phyloP scores from a whole-genome alignment of 2,329 filamentous ascomycete genomes.

The Teratosphaeria nubilosa region DNA sequence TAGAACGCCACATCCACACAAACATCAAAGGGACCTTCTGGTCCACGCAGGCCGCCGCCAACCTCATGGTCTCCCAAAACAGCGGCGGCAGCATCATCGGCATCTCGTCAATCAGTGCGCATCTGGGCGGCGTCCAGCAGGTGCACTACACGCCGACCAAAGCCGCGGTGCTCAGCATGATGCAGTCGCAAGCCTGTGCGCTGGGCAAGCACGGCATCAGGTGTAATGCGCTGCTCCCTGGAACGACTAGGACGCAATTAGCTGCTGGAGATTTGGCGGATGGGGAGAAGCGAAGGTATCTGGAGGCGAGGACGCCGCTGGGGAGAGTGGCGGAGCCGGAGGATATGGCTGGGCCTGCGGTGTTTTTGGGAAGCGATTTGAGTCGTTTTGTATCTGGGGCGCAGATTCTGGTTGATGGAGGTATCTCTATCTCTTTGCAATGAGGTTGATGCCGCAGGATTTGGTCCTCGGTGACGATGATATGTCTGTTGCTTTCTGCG shows the following conservation, averaged over 20 bases:
- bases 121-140: slow-evolving; percentile 69
- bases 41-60: slow-evolving; percentile 71
- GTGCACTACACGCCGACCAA: slow-evolving; percentile 86
- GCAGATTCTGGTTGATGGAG: slow-evolving; percentile 78
- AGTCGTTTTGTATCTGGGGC: slow-evolving; percentile 74
- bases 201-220: slow-evolving; percentile 65
- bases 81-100: slow-evolving; percentile 72
- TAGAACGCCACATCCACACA: slow-evolving; percentile 60
- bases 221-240: slow-evolving; percentile 75
- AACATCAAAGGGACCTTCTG: slow-evolving; percentile 88
- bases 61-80: slow-evolving; percentile 62
- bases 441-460: slow-evolving; percentile 27
- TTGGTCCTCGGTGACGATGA: neutral
- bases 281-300: slow-evolving; percentile 61
- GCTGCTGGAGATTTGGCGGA: slow-evolving; percentile 72
- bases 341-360: slow-evolving; percentile 75
- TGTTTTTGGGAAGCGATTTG: slow-evolving; percentile 73
- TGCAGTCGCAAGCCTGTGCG: slow-evolving; percentile 74
- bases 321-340: slow-evolving; percentile 61
- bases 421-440: slow-evolving; percentile 81
- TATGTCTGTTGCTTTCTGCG: neutral
- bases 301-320: slow-evolving; percentile 71
- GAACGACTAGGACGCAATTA: slow-evolving; percentile 72
- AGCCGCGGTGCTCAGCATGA: slow-evolving; percentile 67
- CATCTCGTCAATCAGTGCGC: slow-evolving; percentile 61